phyloP scores from a whole-genome alignment of 2,329 filamentous ascomycete species.

The Seiridium unicorne region DNA sequence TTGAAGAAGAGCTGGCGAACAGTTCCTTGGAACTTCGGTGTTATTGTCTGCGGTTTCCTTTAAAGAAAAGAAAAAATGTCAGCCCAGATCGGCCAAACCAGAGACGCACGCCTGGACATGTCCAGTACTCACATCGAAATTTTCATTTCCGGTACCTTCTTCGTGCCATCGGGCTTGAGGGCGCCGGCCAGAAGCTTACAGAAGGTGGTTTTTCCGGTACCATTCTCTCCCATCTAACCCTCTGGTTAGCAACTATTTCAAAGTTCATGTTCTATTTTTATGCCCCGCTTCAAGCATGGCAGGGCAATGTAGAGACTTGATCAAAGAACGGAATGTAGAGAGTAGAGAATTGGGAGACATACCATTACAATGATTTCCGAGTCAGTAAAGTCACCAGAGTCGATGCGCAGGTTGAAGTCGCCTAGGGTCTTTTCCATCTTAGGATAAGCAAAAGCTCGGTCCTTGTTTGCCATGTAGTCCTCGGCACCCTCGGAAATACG shows the following conservation, averaged over 20 bases:
- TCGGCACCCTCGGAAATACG: slow-evolving; percentile 87
- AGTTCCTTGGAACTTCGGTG: slow-evolving; percentile 94
- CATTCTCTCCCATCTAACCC: slow-evolving; percentile 89
- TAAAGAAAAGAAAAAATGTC: slow-evolving; percentile 41
- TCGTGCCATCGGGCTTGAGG: slow-evolving; percentile 80
- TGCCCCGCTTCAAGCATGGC: too few species aligned
- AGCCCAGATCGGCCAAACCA: too few species aligned
- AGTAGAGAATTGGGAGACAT: too few species aligned
- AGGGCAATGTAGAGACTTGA: too few species aligned
- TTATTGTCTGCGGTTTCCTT: slow-evolving; percentile 96
- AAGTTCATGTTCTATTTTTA: too few species aligned
- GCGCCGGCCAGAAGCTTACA: slow-evolving; percentile 93
- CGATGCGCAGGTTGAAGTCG: slow-evolving; percentile 79
- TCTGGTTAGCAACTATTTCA: slow-evolving; percentile 65
- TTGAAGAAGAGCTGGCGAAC: slow-evolving; percentile 99
- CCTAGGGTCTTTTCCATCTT: slow-evolving; percentile 91
- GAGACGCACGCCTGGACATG: too few species aligned
- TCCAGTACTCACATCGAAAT: slow-evolving; percentile 55
- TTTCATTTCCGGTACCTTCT: slow-evolving; percentile 85
- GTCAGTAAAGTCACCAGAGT: slow-evolving; percentile 87
- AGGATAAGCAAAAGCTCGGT: slow-evolving; percentile 83
- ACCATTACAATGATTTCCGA: slow-evolving; percentile 68
- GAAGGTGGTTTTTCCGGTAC: slow-evolving; percentile 99
- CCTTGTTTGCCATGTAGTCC: slow-evolving; percentile 82
- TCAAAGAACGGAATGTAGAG: too few species aligned